phyloP scores from a whole-genome alignment of 495 filamentous ascomycete species.

The Podospora australis region DNA sequence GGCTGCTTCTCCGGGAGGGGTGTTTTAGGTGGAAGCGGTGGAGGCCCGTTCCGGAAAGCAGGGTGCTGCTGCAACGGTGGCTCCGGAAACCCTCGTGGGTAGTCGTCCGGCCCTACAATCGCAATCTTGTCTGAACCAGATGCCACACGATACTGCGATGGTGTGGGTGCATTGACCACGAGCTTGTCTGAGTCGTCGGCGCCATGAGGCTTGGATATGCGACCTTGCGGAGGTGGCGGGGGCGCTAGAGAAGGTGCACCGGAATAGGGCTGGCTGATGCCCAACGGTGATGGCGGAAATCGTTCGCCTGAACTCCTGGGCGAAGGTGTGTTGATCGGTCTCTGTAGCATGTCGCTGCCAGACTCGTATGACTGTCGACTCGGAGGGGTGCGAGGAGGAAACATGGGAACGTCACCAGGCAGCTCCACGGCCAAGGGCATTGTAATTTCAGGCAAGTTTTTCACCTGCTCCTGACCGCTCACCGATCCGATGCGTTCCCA shows the following conservation, averaged over 20 bases:
- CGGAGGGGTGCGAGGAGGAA: constrained; percentile 27
- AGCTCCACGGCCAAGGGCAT: constrained; percentile 41
- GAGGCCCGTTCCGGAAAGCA: constrained; percentile 48
- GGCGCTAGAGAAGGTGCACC: constrained; percentile 27
- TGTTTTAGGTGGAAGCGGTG: constrained; percentile 80
- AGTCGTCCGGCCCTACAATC: constrained; percentile 52
- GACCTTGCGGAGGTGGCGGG: constrained; percentile 25
- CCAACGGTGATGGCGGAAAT: constrained; percentile 27
- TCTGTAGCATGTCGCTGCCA: constrained; percentile 33
- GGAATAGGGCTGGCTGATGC: constrained; percentile 27
- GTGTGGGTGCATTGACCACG: constrained; percentile 46
- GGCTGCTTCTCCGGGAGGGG: constrained; percentile 52
- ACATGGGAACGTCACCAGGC: constrained; percentile 38
- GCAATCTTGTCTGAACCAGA: constrained; percentile 54
- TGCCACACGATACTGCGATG: constrained; percentile 42
- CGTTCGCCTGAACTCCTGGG: constrained; percentile 40
- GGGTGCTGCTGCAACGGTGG: constrained; percentile 42
- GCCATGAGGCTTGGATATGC: constrained; percentile 17
- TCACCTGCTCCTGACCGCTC: constrained; percentile 24
- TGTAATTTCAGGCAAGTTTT: constrained; percentile 29
- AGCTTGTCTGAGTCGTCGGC: constrained; percentile 39
- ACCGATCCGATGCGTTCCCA: constrained; percentile 27
- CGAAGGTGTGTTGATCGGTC: constrained; percentile 32
- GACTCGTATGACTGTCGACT: constrained; percentile 44
- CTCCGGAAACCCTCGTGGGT: constrained; percentile 42